Evolutionary conservation across 768 basidiomycete species (phyloP), one percentile per base, ranked within the genome.

Genomic region (Hortiboletus flavorubellus): DNA sequence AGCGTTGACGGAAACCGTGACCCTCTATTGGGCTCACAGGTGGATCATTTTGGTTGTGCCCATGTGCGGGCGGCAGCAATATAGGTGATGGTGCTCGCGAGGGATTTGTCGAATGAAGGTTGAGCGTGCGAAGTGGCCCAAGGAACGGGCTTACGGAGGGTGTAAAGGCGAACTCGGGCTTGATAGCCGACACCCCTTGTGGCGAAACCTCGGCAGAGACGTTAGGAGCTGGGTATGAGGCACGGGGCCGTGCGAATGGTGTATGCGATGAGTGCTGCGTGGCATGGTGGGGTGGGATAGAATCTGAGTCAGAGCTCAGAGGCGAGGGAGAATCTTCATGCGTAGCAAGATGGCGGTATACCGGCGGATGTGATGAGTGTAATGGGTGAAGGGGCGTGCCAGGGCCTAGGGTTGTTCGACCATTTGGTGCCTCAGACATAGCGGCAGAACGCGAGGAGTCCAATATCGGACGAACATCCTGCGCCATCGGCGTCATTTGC

Each of bases 101-200:
- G 0, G 84, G 82, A 49, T 80, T 80, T 3, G 85, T 74, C 2
- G 85, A 86, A 63, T 89, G 87, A 42, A 91, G 80, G 62, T 89
- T 85, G 54, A 92, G 78, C 7, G 85, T 86, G 51, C 86, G 80
- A 60, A 92, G 72, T 2, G 88, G 87, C 0, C 86, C 89, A 21
- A 92, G 80, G 78, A 92, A 91, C 1, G 89, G 89, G 55, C 86
- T 88, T 2, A 88, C 85, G 18, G 84, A 86, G 1, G 89, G 89
- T 1, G 89, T 90, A 62, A 79, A 76, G 5, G 69, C 56, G 63
- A 76, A 71, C 46, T 76, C 76, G 23, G 71, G 60, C 41, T 68
- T 71, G 51, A 62, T 50, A 39, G 47, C 56, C 49, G 71, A 47
- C 14, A 46, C 30, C 7, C 59, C 64, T 50, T 58, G 68, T 12